Evolutionary conservation across 1,284 basidiomycete genomes (phyloP).

Genomic region (Malassezia obtusa): DNA sequence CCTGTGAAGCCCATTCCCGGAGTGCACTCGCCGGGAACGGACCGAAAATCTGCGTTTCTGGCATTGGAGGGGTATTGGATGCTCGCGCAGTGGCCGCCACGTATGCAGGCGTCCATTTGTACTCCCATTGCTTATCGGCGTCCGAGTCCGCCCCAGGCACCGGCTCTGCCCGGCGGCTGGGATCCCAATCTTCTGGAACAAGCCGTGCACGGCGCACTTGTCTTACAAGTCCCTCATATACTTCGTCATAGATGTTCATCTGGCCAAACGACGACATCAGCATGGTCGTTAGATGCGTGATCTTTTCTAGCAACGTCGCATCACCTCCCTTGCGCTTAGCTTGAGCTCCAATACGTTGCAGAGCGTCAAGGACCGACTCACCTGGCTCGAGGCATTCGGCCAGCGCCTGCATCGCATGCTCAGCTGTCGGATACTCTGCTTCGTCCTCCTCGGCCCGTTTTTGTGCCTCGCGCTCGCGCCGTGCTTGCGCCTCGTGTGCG

Average conservation of each 20-base stretch:
- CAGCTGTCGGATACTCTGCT: slow-evolving; percentile 60
- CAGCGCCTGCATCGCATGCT: slow-evolving; percentile 48
- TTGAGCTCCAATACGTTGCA: slow-evolving; percentile 67
- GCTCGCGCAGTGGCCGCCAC: slow-evolving; percentile 22
- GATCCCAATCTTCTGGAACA: slow-evolving; percentile 40
- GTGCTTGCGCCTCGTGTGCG: slow-evolving; percentile 57
- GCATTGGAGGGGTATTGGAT: slow-evolving; percentile 17
- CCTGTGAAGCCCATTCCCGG: slow-evolving; percentile 28
- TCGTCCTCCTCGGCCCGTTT: slow-evolving; percentile 56
- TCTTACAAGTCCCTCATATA: slow-evolving; percentile 34
- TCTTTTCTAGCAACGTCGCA: slow-evolving; percentile 18
- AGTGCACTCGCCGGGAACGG: slow-evolving; percentile 30
- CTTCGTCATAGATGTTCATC: slow-evolving; percentile 42
- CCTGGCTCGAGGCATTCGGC: slow-evolving; percentile 69
- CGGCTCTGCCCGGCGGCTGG: slow-evolving; percentile 20
- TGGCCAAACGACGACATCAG: slow-evolving; percentile 38
- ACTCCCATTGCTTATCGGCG: slow-evolving; percentile 21
- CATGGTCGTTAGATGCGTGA: slow-evolving; percentile 34
- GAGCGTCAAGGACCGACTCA: slow-evolving; percentile 78
- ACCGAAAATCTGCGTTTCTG: slow-evolving; percentile 34
- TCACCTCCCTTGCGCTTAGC: slow-evolving; percentile 48
- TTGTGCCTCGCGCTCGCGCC: slow-evolving; percentile 54
- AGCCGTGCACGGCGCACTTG: slow-evolving; percentile 32
- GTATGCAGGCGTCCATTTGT: slow-evolving; percentile 40
- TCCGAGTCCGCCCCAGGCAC: background rate